Evolutionary conservation across 2,329 filamentous ascomycete species (phyloP), one percentile per base, ranked within the genome.

Genomic region (Ascochyta lentis): DNA sequence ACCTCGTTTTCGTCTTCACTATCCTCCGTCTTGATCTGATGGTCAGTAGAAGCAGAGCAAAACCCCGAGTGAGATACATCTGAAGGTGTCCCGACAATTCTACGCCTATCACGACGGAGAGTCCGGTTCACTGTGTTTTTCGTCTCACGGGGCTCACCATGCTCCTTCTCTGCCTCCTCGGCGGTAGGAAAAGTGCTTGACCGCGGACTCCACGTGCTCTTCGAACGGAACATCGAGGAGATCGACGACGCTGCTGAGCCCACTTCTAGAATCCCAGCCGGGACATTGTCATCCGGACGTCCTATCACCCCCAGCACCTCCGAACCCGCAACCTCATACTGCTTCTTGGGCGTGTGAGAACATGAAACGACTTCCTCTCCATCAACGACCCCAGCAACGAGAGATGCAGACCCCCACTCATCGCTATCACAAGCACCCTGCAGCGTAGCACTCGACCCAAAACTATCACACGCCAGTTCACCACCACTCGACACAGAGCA

Each of bases 241-340:
- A 13, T 37, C 4, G 47, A 19, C 4, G 53, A 35, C 6, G 12
- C 27, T 13, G 31, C 22, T 15, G 38, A 31, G 6, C 3, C 31
- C 6, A 13, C 34, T 3, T 26, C 35, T 31, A 15, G 8, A 3
- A 12, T 31, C 8, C 0, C 9, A 27, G 8, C 10, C 6, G 19
- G n/a, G 5, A 42, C 5, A 29, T 33, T 13, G 3, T 16, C 46
- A 8, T 46, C 31, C 3, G 42, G 29, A 24, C 29, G 47, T 8
- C 46, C 35, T 15, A 41, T 8, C 3, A 35, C 44, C 6, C 46
- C 53, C 47, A 55, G 8, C 4, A 24, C 33, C 2, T n/a, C 41
- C 12, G 41, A 29, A 22, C 33, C 38, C 13, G 47, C 53, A n/a
- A 50, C 47, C 35, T 50, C 35, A 5, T 46, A 33, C 46, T 47